Evolutionary conservation across 208 protist genomes (phyloP), one percentile per base, ranked within the genome.

Genomic region (Wallacemonas rigidus): DNA sequence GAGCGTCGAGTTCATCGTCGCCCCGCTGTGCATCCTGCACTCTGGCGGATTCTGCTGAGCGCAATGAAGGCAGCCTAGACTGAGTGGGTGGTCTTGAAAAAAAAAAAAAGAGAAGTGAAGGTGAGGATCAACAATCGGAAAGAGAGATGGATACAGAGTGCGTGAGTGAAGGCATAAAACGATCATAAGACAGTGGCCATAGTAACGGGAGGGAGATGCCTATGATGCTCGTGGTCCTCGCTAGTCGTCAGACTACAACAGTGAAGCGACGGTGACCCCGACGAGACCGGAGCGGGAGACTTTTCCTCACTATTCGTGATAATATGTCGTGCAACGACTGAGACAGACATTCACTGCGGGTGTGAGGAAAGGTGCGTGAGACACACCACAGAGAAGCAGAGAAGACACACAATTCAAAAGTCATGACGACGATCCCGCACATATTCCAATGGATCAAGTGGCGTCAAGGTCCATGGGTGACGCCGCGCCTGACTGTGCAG

Each of bases 371-470:
- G 0, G 26, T 26, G 26, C 26, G 26, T 26, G 26, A 26, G 26
- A 26, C 26, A 12, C 45, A 50, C 45, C 6, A 50, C 12, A 50
- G 8, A 50, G 36, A 38, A n/a, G 9, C 57, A 63, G 44, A 45
- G 1, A 38, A 11, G 36, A 4, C 57, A 15, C 38, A 44, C 44
- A n/a, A 45, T n/a, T 39, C 35, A 71, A 14, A 6, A 2, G 15
- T 17, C 4, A 48, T 2, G 11, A 14, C 38, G 26, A 47, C 15
- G 53, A 3, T 64, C 9, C 0, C 62, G 11, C 5, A 83, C 39
- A 44, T 79, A 77, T 17, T 89, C 85, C 60, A 88, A 75, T 0
- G 80, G 72, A 54, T 91, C 79, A 38, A 90, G 60, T 38, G 83
- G 76, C 3, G 57, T 65, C 2, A 90, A 61, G 39, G 48, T 72